These are phyloP conservation scores for Abortiporus biennis DNA, from an alignment of 1,284 basidiomycete genomes.

Conservation along the genomic window DNA sequence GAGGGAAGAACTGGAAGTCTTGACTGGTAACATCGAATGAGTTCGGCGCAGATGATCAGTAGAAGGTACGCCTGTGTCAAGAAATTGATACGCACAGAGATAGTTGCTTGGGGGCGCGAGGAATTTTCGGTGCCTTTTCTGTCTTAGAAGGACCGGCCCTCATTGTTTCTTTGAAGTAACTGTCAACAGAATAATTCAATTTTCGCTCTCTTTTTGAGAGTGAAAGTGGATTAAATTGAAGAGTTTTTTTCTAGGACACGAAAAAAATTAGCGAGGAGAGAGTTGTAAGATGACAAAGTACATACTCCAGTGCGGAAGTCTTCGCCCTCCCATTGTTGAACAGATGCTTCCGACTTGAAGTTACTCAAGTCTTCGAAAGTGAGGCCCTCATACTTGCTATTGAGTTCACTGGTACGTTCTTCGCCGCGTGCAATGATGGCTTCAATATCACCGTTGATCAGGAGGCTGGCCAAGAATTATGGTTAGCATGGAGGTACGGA, in stretches of 20 bases:
- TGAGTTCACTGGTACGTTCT: conserved; percentile 84
- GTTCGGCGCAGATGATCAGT: neutral
- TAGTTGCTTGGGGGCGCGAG: conserved; percentile 88
- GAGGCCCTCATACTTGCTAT: conserved; percentile 88
- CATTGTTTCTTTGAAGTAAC: conserved; percentile 92
- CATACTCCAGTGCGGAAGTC: conserved; percentile 78
- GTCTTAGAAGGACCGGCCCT: conserved; percentile 73
- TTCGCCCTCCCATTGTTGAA: conserved; percentile 96
- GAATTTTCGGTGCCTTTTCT: conserved; percentile 81
- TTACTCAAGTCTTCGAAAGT: conserved; percentile 95
- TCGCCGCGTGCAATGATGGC: conserved; percentile 92
- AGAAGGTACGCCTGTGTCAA: neutral
- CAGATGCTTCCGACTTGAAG: conserved; percentile 89
- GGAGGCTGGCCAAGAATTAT: conserved; percentile 41
- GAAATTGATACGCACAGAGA: conserved; percentile 58
- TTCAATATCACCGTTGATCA: conserved; percentile 92
- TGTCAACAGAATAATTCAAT: conserved; percentile 91
- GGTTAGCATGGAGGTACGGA: conserved; percentile 1
- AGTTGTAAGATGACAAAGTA: conserved; percentile 8
- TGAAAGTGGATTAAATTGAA: conserved; percentile 82
- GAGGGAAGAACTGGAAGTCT: conserved; percentile 97
- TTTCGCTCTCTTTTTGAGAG: conserved; percentile 96
- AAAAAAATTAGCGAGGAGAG: conserved; percentile 8
- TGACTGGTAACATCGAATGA: conserved; percentile 44
- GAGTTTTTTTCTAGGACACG: conserved; percentile 50